These are phyloP conservation scores for Venturia aucupariae DNA, from an alignment of 2,329 filamentous ascomycete genomes.

Conservation along the genomic window DNA sequence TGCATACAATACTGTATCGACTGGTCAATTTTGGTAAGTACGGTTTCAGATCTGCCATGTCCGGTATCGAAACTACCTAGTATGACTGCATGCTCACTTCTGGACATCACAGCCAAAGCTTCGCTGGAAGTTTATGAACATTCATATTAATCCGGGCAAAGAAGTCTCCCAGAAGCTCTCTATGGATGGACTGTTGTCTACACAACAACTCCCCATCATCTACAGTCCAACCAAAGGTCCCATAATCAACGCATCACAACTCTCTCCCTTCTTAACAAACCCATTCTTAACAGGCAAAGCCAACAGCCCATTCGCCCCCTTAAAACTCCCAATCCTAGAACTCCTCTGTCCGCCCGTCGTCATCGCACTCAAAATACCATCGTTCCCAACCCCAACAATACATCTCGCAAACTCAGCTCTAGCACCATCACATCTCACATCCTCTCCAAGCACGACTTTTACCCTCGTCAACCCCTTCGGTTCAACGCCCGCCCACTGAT, in stretches of 20 bases:
- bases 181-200: no score
- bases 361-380: conserved; percentile 61
- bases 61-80: no score
- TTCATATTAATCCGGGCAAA: no score
- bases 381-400: conserved; percentile 51
- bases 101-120: no score
- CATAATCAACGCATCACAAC: conserved; percentile 74
- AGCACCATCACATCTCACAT: conserved; percentile 63
- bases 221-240: conserved; percentile 27
- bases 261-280: conserved; percentile 57
- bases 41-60: no score
- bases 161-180: no score
- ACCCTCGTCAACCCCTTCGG: conserved; percentile 63
- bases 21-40: no score
- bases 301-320: conserved; percentile 77
- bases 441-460: conserved; percentile 60
- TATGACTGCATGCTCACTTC: no score
- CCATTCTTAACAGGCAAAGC: conserved; percentile 60
- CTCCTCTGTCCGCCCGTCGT: conserved; percentile 90
- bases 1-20: no score
- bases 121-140: no score
- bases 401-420: conserved; percentile 88
- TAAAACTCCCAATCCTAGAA: conserved; percentile 79
- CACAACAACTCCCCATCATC: not conserved
- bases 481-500: conserved; percentile 61